These are phyloP conservation scores for Tillandsia leiboldiana DNA, from an alignment of 176 grass and related monocot genomes.

Conservation along the genomic window DNA sequence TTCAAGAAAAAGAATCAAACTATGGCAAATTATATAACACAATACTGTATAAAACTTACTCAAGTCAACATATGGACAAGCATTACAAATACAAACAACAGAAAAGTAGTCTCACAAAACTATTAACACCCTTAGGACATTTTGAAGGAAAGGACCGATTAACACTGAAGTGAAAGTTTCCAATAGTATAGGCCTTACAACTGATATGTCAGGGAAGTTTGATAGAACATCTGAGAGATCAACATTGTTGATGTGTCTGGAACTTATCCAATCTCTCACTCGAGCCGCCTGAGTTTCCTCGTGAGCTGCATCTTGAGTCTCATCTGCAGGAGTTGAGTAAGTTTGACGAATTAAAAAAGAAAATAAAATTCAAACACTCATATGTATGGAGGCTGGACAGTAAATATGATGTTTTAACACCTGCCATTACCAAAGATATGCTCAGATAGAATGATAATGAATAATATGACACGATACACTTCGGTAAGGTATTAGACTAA, in stretches of 20 bases:
- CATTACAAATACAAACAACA: background rate
- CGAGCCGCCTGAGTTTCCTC: conserved; percentile 54
- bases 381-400: background rate
- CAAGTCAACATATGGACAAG: background rate
- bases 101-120: too few species aligned
- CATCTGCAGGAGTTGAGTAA: conserved; percentile 31
- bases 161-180: too few species aligned
- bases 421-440: too few species aligned
- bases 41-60: background rate
- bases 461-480: too few species aligned
- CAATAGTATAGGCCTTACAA: conserved; percentile 20
- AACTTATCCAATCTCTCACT: conserved; percentile 76
- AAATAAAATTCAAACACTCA: background rate
- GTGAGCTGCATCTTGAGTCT: conserved; percentile 86
- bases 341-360: background rate
- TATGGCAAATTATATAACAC: background rate
- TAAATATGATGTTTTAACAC: background rate
- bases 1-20: background rate
- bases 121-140: background rate
- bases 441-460: too few species aligned
- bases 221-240: conserved; percentile 63
- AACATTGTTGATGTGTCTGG: conserved; percentile 34
- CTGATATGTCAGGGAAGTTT: conserved; percentile 71
- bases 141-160: background rate
- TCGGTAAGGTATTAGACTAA: too few species aligned